Evolutionary conservation across 768 basidiomycete species (phyloP).

Genomic region (Daedaleopsis sinensis): DNA sequence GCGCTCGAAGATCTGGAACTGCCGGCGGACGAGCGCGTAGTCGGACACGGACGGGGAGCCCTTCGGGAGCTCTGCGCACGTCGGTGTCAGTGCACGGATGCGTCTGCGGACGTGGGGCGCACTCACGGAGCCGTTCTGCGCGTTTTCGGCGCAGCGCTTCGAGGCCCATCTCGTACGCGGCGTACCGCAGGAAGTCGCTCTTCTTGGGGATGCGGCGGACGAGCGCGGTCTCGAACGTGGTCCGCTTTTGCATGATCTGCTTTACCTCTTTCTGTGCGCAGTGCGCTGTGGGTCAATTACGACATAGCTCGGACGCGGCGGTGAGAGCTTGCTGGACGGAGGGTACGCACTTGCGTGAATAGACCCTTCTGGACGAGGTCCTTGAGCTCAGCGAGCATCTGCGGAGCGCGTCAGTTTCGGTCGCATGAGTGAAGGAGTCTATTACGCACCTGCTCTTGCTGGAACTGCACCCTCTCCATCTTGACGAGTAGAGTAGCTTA

Average conservation of each 20-base stretch:
- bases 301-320: background rate
- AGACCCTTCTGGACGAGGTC: constrained; percentile 85
- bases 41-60: constrained; percentile 73
- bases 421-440: background rate
- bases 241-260: constrained; percentile 83
- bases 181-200: constrained; percentile 87
- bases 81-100: background rate
- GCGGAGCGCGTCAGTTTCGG: background rate
- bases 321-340: background rate
- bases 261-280: constrained; percentile 69
- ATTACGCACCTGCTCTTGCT: constrained; percentile 79
- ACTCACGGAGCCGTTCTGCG: constrained; percentile 69
- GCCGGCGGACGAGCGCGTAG: constrained; percentile 81
- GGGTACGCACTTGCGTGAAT: constrained; percentile 69
- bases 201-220: constrained; percentile 85
- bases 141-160: constrained; percentile 82
- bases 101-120: background rate
- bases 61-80: constrained; percentile 33
- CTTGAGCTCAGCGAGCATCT: constrained; percentile 96
- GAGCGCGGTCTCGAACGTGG: constrained; percentile 80
- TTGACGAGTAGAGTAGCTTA: background rate
- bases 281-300: constrained; percentile 15
- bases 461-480: constrained; percentile 94
- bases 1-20: constrained; percentile 90
- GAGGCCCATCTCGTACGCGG: constrained; percentile 88